Percentiles rank a stretch among this genome's conserved stretches.
These are phyloP conservation scores for Closterium sp. DNA, from an alignment of 139 green algal genomes.

Conservation along the genomic window DNA sequence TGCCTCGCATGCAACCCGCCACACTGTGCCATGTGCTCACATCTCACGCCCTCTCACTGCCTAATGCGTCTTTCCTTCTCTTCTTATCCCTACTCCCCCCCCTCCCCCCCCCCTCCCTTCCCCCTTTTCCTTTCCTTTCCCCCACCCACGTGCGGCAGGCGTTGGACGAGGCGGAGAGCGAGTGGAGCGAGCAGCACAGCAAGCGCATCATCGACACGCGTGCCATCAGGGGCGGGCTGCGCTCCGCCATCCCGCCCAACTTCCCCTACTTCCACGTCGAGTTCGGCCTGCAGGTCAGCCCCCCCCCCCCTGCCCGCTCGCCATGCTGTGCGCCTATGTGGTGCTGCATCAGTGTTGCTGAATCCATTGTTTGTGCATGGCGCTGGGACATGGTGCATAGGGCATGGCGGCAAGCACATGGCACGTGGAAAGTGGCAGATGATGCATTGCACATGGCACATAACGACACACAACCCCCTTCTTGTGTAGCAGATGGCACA, in stretches of 20 bases:
- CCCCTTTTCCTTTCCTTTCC: too few species aligned
- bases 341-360: background rate
- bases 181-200: slow-evolving; percentile 90
- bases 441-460: background rate
- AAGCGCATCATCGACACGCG: slow-evolving; percentile 87
- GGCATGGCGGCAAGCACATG: background rate
- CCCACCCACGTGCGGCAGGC: slow-evolving; percentile 44
- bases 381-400: background rate
- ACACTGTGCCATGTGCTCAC: background rate
- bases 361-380: background rate
- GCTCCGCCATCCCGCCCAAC: slow-evolving; percentile 81
- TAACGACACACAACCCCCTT: background rate
- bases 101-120: background rate
- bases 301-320: background rate
- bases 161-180: slow-evolving; percentile 82
- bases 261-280: slow-evolving; percentile 94
- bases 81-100: too few species aligned
- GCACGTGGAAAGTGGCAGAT: too few species aligned
- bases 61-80: background rate
- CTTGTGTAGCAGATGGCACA: background rate
- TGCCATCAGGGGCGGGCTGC: slow-evolving; percentile 71
- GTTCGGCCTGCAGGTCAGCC: slow-evolving; percentile 51
- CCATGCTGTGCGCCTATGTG: background rate
- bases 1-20: too few species aligned
- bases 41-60: background rate